Conservation (phyloP, 331 rosid genomes). For the Quercus tomentella region DNA sequence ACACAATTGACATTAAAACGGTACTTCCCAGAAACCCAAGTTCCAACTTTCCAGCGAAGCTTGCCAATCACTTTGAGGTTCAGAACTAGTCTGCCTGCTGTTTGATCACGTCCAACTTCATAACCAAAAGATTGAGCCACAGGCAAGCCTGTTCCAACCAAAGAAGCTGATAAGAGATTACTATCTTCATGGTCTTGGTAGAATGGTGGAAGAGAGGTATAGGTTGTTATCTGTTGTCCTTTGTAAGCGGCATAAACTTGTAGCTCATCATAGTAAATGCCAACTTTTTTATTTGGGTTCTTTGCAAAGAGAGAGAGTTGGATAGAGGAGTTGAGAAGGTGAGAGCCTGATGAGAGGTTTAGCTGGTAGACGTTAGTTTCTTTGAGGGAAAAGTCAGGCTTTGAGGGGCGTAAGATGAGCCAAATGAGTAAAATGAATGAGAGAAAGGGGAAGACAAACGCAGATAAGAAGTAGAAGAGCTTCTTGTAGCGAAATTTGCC, state of each 20-base stretch:
- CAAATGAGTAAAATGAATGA: conserved; percentile 48
- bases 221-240: conserved; percentile 69
- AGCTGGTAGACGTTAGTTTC: conserved; percentile 72
- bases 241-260: conserved; percentile 64
- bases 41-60: conserved; percentile 87
- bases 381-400: conserved; percentile 73
- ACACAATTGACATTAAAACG: conserved; percentile 70
- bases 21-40: conserved; percentile 87
- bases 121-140: conserved; percentile 81
- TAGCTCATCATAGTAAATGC: conserved; percentile 78
- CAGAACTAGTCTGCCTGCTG: conserved; percentile 50
- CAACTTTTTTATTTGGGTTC: conserved; percentile 79
- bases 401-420: conserved; percentile 65
- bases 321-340: conserved; percentile 76
- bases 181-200: conserved; percentile 66
- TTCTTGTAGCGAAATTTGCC: conserved; percentile 57
- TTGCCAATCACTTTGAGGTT: conserved; percentile 59
- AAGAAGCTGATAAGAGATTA: conserved; percentile 63
- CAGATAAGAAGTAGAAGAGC: conserved; percentile 40
- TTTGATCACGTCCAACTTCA: conserved; percentile 72
- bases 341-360: conserved; percentile 49
- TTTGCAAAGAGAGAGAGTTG: conserved; percentile 69
- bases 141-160: conserved; percentile 54
- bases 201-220: conserved; percentile 66
- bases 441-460: conserved; percentile 49